Conservation (phyloP, 768 basidiomycete species). For the Holtermannia corniformis region DNA sequence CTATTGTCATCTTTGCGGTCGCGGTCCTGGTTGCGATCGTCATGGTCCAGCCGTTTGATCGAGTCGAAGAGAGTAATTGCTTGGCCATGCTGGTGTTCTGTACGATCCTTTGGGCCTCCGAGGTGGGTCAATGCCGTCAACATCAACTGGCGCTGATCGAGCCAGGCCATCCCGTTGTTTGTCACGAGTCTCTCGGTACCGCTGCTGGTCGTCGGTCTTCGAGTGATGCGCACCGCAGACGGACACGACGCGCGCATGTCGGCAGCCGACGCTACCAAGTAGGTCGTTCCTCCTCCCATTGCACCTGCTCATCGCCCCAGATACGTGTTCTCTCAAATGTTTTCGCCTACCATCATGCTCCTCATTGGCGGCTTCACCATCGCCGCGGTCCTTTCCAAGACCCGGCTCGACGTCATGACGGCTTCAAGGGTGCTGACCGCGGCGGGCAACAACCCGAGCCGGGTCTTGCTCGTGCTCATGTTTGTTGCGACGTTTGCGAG, state of each 20-base stretch:
- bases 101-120: slow-evolving; percentile 91
- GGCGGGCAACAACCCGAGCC: slow-evolving; percentile 77
- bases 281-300: slow-evolving; percentile 29
- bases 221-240: slow-evolving; percentile 60
- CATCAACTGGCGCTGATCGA: background rate
- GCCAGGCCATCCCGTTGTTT: slow-evolving; percentile 86
- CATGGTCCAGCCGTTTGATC: slow-evolving; percentile 53
- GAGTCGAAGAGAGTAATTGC: slow-evolving; percentile 70
- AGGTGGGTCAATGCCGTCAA: slow-evolving; percentile 50
- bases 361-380: slow-evolving; percentile 97
- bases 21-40: slow-evolving; percentile 55
- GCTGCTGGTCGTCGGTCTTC: slow-evolving; percentile 71
- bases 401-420: slow-evolving; percentile 77
- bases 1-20: slow-evolving; percentile 54
- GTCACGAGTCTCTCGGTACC: slow-evolving; percentile 91
- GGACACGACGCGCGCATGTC: slow-evolving; percentile 48
- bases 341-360: slow-evolving; percentile 96
- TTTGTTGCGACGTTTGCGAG: slow-evolving; percentile 91
- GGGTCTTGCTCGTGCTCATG: slow-evolving; percentile 89
- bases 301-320: slow-evolving; percentile 43
- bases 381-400: slow-evolving; percentile 89
- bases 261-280: slow-evolving; percentile 72
- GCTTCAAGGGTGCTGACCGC: slow-evolving; percentile 83
- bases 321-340: slow-evolving; percentile 89
- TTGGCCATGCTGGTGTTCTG: slow-evolving; percentile 82